A percentile compares a stretch with the other conserved stretches of the same genome.
phyloP scores from a whole-genome alignment of 2,329 filamentous ascomycete species.

The Zopfia rhizophila region DNA sequence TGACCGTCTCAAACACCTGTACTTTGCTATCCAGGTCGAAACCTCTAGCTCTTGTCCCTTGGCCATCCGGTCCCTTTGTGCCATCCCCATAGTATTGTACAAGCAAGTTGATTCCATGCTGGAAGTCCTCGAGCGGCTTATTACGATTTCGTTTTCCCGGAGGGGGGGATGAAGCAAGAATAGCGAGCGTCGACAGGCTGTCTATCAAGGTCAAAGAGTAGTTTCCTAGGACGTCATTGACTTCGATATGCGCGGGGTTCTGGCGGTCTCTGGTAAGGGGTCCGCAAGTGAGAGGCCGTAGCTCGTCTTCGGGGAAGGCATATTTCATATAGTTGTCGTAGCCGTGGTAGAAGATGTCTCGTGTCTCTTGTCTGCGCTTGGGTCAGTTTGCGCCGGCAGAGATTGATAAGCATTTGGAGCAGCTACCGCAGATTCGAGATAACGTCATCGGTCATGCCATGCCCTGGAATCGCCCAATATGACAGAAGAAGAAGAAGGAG shows the following conservation, averaged over 20 bases:
- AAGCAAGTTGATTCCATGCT: constrained; percentile 78
- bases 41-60: constrained; percentile 77
- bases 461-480: constrained; percentile 45
- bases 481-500: constrained; percentile 41
- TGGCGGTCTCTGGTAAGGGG: constrained; percentile 85
- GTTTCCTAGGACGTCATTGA: constrained; percentile 96
- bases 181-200: constrained; percentile 91
- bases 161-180: constrained; percentile 80
- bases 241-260: constrained; percentile 81
- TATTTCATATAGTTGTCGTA: constrained; percentile 94
- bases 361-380: constrained; percentile 55
- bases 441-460: constrained; percentile 58
- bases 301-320: constrained; percentile 95
- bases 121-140: constrained; percentile 69
- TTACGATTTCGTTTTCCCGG: constrained; percentile 64
- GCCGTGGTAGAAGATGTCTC: constrained; percentile 93
- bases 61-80: constrained; percentile 71
- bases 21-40: constrained; percentile 98
- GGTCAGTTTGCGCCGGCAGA: constrained; percentile 9
- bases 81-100: constrained; percentile 90
- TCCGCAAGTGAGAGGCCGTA: constrained; percentile 85
- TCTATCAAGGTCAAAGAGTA: constrained; percentile 97
- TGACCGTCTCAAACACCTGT: constrained; percentile 98
- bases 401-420: not conserved
- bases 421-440: constrained; percentile 50